A percentile compares a stretch with the other conserved stretches of the same genome.
These are phyloP conservation scores for Vicia faba DNA, from an alignment of 306 rosid species.

Conservation along the genomic window DNA sequence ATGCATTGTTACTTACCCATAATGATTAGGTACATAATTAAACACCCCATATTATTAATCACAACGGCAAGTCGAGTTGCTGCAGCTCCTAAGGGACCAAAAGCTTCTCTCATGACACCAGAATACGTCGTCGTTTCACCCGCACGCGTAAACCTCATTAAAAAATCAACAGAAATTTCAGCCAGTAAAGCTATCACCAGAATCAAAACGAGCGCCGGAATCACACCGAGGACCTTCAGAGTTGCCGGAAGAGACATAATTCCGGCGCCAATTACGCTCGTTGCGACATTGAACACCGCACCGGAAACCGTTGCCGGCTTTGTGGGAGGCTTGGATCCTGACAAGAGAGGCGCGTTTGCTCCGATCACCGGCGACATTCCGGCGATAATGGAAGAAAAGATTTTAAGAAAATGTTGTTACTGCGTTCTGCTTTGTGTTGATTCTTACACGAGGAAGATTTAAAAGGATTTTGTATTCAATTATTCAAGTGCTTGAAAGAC, in stretches of 20 bases:
- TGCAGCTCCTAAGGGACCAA: constrained; percentile 62
- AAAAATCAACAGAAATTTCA: constrained; percentile 70
- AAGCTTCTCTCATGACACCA: constrained; percentile 86
- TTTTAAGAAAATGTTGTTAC: neutral
- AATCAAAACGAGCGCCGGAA: constrained; percentile 70
- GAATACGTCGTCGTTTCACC: constrained; percentile 72
- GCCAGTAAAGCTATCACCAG: constrained; percentile 56
- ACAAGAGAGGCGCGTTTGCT: constrained; percentile 51
- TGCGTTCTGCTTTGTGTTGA: neutral
- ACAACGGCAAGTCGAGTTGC: constrained; percentile 71
- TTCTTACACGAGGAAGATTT: neutral
- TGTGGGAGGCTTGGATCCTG: constrained; percentile 1
- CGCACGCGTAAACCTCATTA: constrained; percentile 76
- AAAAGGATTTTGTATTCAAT: neutral
- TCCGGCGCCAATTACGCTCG: constrained; percentile 92
- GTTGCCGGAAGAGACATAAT: constrained; percentile 95
- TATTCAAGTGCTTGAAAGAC: constrained; percentile 39
- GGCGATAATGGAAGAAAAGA: constrained; percentile 1
- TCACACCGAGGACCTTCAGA: constrained; percentile 74
- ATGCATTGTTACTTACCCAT: constrained; percentile 60
- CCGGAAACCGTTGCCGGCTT: constrained; percentile 58
- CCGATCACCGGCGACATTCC: constrained; percentile 63
- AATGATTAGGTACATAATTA: constrained; percentile 82
- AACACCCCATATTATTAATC: constrained; percentile 75
- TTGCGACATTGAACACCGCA: constrained; percentile 85